Percentiles rank a stretch among this genome's conserved stretches.
phyloP scores from a whole-genome alignment of 1,284 basidiomycete genomes.

The Fomitopsis betulina region DNA sequence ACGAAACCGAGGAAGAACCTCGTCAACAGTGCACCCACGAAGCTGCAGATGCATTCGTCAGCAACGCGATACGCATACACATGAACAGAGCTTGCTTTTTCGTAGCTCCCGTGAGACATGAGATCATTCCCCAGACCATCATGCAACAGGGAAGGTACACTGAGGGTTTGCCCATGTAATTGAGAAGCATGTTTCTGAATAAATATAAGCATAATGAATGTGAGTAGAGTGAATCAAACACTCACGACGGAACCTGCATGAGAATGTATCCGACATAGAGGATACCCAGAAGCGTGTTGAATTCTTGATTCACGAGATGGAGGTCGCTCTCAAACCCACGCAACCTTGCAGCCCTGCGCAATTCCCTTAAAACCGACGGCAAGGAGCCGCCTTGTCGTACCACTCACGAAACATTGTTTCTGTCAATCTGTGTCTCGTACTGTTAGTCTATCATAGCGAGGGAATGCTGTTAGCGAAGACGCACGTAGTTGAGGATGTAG shows the following conservation, averaged over 20 bases:
- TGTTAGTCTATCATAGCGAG: constrained; percentile 8
- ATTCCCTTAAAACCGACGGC: neutral
- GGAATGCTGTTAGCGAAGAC: constrained; percentile 14
- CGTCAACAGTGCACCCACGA: constrained; percentile 62
- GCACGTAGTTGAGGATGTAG: constrained; percentile 63
- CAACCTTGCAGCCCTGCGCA: constrained; percentile 56
- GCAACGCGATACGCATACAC: neutral
- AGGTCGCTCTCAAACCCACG: constrained; percentile 71
- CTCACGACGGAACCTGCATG: constrained; percentile 77
- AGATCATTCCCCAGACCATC: constrained; percentile 48
- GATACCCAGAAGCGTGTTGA: constrained; percentile 67
- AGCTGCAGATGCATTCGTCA: constrained; percentile 35
- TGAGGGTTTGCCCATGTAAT: constrained; percentile 68
- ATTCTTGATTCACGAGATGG: constrained; percentile 57
- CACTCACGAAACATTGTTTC: constrained; percentile 59
- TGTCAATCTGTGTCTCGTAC: constrained; percentile 43
- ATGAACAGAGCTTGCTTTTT: constrained; percentile 16
- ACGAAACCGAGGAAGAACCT: constrained; percentile 74
- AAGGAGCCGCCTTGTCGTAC: neutral
- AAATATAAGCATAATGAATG: neutral
- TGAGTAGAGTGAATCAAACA: constrained; percentile 6
- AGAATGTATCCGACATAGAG: constrained; percentile 78
- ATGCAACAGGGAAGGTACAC: constrained; percentile 70
- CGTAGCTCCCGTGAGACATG: constrained; percentile 22
- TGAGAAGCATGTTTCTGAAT: constrained; percentile 66